A percentile compares a stretch with the other conserved stretches of the same genome.
Conservation (phyloP, 192 early-diverging fungal genomes). For the Geosiphon pyriformis region DNA sequence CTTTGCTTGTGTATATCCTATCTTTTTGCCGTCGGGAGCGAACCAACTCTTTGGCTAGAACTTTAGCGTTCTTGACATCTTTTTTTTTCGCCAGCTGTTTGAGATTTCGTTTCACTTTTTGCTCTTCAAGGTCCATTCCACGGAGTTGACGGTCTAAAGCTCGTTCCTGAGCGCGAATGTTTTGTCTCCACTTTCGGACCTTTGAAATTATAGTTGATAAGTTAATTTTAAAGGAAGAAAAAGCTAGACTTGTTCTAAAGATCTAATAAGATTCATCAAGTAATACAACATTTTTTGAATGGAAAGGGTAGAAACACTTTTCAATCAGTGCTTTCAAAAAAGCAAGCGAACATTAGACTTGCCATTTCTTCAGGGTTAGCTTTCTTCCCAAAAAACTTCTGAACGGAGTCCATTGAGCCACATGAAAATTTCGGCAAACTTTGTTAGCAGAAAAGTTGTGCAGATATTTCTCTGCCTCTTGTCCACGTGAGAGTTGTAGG, state of each 20-base stretch:
- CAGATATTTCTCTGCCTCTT: too few species aligned
- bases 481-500: too few species aligned
- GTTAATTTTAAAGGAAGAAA: not conserved
- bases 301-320: not conserved
- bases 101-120: constrained; percentile 69
- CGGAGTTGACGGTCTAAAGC: constrained; percentile 78
- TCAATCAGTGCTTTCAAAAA: not conserved
- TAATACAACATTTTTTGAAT: not conserved
- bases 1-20: constrained; percentile 79
- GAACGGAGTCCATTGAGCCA: constrained; percentile 37
- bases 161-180: constrained; percentile 80
- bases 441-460: too few species aligned
- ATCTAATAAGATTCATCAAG: not conserved
- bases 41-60: constrained; percentile 82
- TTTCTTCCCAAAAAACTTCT: constrained; percentile 57
- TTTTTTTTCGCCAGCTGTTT: constrained; percentile 87
- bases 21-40: constrained; percentile 72
- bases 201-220: constrained; percentile 22
- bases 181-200: constrained; percentile 88
- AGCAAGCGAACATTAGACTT: constrained; percentile 1
- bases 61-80: constrained; percentile 64
- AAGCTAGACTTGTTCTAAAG: not conserved
- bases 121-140: constrained; percentile 76
- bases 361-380: constrained; percentile 52
- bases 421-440: too few species aligned